phyloP scores from a whole-genome alignment of 179 eudicot species.

The Dionaea muscipula region DNA sequence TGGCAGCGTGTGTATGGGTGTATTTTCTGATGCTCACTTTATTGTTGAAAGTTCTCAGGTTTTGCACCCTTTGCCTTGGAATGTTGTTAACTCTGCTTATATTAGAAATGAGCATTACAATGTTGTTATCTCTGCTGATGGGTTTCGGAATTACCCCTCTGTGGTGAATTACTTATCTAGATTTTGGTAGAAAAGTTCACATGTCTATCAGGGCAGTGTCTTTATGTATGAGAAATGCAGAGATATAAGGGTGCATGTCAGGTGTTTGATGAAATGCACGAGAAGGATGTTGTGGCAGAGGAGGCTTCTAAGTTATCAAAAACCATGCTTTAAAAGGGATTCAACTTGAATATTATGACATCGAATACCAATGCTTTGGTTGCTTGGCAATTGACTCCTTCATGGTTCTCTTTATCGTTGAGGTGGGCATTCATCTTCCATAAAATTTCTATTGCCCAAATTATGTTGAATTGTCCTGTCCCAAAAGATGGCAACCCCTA shows the following conservation, averaged over 20 bases:
- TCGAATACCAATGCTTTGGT: too few relatives aligned
- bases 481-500: too few relatives aligned
- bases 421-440: too few relatives aligned
- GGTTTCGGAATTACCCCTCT: slow-evolving; percentile 48
- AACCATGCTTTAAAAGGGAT: slow-evolving; percentile 32
- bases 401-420: too few relatives aligned
- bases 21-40: slow-evolving; percentile 44
- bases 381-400: too few relatives aligned
- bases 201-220: slow-evolving; percentile 29
- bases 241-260: slow-evolving; percentile 49
- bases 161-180: slow-evolving; percentile 55
- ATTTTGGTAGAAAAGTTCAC: slow-evolving; percentile 56
- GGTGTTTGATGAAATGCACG: slow-evolving; percentile 44
- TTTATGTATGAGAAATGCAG: slow-evolving; percentile 93
- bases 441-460: too few relatives aligned
- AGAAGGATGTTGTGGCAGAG: slow-evolving; percentile 71
- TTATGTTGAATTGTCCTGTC: too few relatives aligned
- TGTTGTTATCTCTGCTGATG: slow-evolving; percentile 59
- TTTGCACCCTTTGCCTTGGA: slow-evolving; percentile 57
- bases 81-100: slow-evolving; percentile 60
- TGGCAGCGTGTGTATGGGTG: too few relatives aligned
- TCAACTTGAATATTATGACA: slow-evolving; percentile 41
- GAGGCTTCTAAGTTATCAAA: slow-evolving; percentile 60
- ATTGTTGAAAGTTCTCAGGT: slow-evolving; percentile 33
- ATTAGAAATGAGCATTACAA: slow-evolving; percentile 31